These are phyloP conservation scores for Pilasporangium apinafurcum DNA, from an alignment of 352 stramenopile genomes.

Conservation along the genomic window DNA sequence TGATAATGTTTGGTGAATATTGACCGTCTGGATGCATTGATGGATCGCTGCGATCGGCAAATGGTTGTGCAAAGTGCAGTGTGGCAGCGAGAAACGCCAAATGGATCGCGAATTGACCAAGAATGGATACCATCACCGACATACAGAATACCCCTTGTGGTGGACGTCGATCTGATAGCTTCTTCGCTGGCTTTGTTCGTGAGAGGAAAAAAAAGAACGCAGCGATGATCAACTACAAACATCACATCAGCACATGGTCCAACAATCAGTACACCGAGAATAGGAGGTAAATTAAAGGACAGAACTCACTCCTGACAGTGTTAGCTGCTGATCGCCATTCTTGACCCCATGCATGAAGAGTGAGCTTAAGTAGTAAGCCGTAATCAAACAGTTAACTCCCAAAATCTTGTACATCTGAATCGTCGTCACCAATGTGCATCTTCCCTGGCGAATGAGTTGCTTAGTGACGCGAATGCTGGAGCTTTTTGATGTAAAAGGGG, in stretches of 20 bases:
- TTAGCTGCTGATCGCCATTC: conserved; percentile 91
- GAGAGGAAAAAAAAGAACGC: conserved; percentile 57
- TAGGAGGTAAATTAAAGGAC: background rate
- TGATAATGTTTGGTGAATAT: conserved; percentile 94
- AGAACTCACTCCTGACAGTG: conserved; percentile 27
- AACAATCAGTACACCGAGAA: background rate
- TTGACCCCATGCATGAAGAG: conserved; percentile 94
- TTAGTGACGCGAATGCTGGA: conserved; percentile 67
- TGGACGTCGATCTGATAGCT: conserved; percentile 73
- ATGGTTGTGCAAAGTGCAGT: conserved; percentile 39
- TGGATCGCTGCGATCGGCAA: conserved; percentile 56
- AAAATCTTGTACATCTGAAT: conserved; percentile 95
- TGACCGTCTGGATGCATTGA: conserved; percentile 58
- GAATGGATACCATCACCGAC: conserved; percentile 85
- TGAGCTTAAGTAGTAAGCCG: conserved; percentile 90
- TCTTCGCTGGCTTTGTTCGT: conserved; percentile 81
- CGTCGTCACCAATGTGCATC: conserved; percentile 95
- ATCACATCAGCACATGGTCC: background rate
- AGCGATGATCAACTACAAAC: conserved; percentile 23
- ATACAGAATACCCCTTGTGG: conserved; percentile 86
- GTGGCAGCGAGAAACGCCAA: conserved; percentile 65
- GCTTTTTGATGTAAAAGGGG: conserved; percentile 94
- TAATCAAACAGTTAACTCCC: conserved; percentile 93
- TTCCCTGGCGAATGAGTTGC: conserved; percentile 92
- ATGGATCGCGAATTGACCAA: conserved; percentile 90